These are phyloP conservation scores for Tetrahymena malaccensis DNA, from an alignment of 73 alveolate species.

Conservation along the genomic window DNA sequence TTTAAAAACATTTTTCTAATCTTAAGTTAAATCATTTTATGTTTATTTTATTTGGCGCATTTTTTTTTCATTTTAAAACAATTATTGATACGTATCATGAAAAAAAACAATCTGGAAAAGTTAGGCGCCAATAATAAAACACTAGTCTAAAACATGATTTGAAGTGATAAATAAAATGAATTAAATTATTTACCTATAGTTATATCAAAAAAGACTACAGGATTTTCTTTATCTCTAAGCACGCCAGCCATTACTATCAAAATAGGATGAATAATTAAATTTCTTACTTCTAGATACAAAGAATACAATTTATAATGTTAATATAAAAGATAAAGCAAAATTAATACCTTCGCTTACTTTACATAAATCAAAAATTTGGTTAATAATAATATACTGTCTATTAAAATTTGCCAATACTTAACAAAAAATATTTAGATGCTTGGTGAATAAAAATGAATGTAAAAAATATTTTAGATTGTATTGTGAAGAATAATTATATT, in stretches of 20 bases:
- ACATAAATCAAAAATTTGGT: not conserved
- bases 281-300: not conserved
- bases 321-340: not conserved
- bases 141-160: not conserved
- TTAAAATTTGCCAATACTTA: no score
- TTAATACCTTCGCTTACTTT: not conserved
- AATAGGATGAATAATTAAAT: not conserved
- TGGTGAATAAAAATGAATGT: not conserved
- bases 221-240: conserved; percentile 9
- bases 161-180: not conserved
- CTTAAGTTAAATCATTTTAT: no score
- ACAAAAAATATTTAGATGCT: not conserved
- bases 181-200: not conserved
- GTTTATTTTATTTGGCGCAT: conserved; percentile 24
- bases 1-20: no score
- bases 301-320: not conserved
- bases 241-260: not conserved
- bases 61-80: conserved; percentile 17
- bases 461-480: not conserved
- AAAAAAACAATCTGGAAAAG: not conserved
- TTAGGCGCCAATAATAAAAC: not conserved
- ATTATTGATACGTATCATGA: not conserved
- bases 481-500: not conserved
- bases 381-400: not conserved
- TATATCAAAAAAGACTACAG: conserved; percentile 34